Percentiles rank a stretch among this genome's conserved stretches.
Conservation (phyloP, 371 early-diverging fungal genomes). For the Zychaea mexicana region DNA sequence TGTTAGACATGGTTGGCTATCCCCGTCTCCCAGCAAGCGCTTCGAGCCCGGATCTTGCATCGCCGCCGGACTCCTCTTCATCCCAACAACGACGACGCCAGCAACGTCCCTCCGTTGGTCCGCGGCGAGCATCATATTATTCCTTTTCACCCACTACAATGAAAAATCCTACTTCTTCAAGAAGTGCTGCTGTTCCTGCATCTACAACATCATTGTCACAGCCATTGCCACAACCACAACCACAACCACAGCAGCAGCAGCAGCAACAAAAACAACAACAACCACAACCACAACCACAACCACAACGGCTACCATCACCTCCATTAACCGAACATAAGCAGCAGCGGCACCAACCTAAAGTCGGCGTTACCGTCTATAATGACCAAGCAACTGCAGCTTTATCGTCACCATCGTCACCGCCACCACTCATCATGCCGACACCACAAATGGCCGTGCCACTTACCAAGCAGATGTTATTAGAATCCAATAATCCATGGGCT, state of each 20-base stretch:
- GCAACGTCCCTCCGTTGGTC: not conserved
- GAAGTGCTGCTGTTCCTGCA: not conserved
- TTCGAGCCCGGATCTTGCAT: not conserved
- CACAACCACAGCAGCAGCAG: too few species aligned
- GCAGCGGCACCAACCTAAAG: not conserved
- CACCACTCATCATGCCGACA: slow-evolving; percentile 5
- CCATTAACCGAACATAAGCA: not conserved
- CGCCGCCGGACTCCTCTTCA: not conserved
- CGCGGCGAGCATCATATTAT: slow-evolving; percentile 10
- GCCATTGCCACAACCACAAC: too few species aligned
- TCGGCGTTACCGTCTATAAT: not conserved
- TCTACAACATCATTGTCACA: too few species aligned
- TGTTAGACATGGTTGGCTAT: slow-evolving; percentile 18
- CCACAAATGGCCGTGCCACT: slow-evolving; percentile 5
- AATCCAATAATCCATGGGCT: not conserved
- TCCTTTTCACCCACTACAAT: not conserved
- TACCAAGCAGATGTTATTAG: not conserved
- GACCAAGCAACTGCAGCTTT: not conserved
- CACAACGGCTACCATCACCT: not conserved
- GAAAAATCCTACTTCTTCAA: not conserved
- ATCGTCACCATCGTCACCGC: not conserved
- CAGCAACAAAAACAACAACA: not conserved
- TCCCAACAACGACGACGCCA: not conserved
- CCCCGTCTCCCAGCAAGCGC: slow-evolving; percentile 1
- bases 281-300: not conserved